Evolutionary conservation across 805 yeast genomes (phyloP).

Genomic region (Saccharomycopsis olivae): DNA sequence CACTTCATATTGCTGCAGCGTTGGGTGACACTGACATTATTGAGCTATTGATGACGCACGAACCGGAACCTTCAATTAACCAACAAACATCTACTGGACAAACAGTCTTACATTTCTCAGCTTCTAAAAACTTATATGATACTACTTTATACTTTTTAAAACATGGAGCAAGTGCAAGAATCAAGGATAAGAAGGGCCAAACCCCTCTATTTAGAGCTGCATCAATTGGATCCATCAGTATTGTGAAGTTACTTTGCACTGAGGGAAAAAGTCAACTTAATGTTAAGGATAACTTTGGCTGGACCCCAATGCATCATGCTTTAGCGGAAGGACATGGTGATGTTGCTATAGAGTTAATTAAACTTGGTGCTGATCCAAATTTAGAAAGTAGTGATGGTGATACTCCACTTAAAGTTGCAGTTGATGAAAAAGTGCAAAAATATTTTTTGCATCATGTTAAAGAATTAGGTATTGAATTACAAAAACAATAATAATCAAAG

Average conservation of each 20-base stretch:
- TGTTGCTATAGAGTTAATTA: conserved; percentile 48
- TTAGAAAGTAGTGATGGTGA: conserved; percentile 41
- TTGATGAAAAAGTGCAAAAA: conserved; percentile 38
- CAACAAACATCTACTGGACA: conserved; percentile 56
- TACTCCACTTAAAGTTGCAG: conserved; percentile 43
- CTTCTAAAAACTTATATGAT: conserved; percentile 50
- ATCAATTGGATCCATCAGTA: conserved; percentile 52
- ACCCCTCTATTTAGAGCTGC: conserved; percentile 78
- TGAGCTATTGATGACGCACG: conserved; percentile 36
- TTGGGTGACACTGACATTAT: conserved; percentile 53
- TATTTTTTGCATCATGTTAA: conserved; percentile 24
- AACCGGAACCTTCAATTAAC: conserved; percentile 52
- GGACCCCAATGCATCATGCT: conserved; percentile 88
- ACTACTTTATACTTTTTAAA: conserved; percentile 45
- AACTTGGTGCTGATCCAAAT: conserved; percentile 54
- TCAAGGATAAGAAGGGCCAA: conserved; percentile 56
- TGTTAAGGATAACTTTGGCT: conserved; percentile 54
- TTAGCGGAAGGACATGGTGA: conserved; percentile 84
- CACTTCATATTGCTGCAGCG: conserved; percentile 73
- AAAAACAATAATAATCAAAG: not conserved
- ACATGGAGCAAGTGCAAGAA: conserved; percentile 49
- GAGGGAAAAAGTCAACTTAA: conserved; percentile 54
- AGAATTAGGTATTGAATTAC: conserved; percentile 3
- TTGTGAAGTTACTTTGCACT: conserved; percentile 44
- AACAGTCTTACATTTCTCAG: conserved; percentile 69